A percentile compares a stretch with the other conserved stretches of the same genome.
Evolutionary conservation across 768 basidiomycete species (phyloP).

Genomic region (Rhizopogon rudus): DNA sequence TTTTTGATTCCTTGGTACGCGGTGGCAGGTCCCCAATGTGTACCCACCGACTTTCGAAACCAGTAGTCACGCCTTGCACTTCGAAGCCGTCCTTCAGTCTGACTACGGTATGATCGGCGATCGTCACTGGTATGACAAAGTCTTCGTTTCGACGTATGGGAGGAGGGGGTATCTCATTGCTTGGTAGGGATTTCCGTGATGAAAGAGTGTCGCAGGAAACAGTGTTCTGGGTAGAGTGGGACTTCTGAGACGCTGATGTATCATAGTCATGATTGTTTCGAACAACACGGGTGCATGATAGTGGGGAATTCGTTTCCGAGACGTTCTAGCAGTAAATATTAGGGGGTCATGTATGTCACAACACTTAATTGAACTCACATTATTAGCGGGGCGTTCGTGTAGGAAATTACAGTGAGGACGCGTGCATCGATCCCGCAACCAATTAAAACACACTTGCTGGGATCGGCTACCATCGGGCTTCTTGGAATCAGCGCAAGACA

Average conservation of each 20-base stretch:
- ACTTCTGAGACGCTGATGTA: neutral
- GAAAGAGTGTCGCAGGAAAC: neutral
- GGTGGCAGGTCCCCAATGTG: constrained; percentile 47
- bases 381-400: neutral
- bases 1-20: constrained; percentile 23
- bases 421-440: neutral
- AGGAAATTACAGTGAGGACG: neutral
- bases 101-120: constrained; percentile 54
- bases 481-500: neutral
- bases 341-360: neutral
- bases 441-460: neutral
- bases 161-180: neutral
- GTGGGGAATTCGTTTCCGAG: neutral
- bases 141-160: neutral
- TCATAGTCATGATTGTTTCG: no score
- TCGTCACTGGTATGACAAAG: constrained; percentile 15
- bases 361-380: neutral
- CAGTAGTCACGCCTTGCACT: constrained; percentile 52
- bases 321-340: neutral
- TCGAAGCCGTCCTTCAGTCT: constrained; percentile 58
- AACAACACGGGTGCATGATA: no score
- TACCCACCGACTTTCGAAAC: constrained; percentile 66
- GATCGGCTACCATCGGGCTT: neutral
- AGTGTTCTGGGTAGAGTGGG: neutral
- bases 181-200: neutral